These are phyloP conservation scores for Epichloe aotearoae DNA, from an alignment of 2,329 filamentous ascomycete species.

Conservation along the genomic window DNA sequence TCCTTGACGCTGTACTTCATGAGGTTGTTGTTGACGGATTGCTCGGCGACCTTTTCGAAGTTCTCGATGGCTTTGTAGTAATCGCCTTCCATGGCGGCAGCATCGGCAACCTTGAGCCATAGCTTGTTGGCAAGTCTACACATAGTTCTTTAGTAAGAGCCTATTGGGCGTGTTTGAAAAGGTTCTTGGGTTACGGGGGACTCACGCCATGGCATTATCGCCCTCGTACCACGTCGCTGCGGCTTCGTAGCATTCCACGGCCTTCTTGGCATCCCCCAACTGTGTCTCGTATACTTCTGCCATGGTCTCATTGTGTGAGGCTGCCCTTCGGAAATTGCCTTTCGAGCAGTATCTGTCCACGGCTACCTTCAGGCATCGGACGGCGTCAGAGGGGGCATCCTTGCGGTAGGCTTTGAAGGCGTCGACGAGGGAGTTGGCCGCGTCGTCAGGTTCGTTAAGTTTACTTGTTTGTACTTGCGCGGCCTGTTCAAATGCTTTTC, in stretches of 20 bases:
- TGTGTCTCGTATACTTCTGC: conserved; percentile 79
- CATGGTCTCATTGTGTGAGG: conserved; percentile 78
- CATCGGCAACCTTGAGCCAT: conserved; percentile 81
- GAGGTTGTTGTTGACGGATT: conserved; percentile 74
- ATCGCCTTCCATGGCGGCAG: conserved; percentile 68
- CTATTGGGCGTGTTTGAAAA: background rate
- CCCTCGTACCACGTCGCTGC: conserved; percentile 83
- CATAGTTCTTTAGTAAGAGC: background rate
- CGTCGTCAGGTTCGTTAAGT: conserved; percentile 84
- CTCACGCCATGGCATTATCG: conserved; percentile 72
- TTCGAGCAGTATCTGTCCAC: conserved; percentile 79
- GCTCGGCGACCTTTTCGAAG: conserved; percentile 72
- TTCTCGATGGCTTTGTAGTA: conserved; percentile 72
- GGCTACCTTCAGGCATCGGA: conserved; percentile 63
- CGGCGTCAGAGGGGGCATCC: conserved; percentile 70
- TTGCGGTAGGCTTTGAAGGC: conserved; percentile 94
- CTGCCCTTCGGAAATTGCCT: conserved; percentile 83
- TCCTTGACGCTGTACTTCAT: conserved; percentile 94
- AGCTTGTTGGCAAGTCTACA: conserved; percentile 78
- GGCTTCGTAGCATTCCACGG: conserved; percentile 70
- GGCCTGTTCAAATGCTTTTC: conserved; percentile 73
- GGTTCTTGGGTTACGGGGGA: conserved; percentile 10
- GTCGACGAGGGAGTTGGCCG: conserved; percentile 75
- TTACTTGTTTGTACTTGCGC: conserved; percentile 68
- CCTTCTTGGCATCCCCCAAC: conserved; percentile 62